Percentiles rank a stretch among this genome's conserved stretches.
These are phyloP conservation scores for Kalmusia sp. DNA, from an alignment of 2,329 filamentous ascomycete species.

Conservation along the genomic window DNA sequence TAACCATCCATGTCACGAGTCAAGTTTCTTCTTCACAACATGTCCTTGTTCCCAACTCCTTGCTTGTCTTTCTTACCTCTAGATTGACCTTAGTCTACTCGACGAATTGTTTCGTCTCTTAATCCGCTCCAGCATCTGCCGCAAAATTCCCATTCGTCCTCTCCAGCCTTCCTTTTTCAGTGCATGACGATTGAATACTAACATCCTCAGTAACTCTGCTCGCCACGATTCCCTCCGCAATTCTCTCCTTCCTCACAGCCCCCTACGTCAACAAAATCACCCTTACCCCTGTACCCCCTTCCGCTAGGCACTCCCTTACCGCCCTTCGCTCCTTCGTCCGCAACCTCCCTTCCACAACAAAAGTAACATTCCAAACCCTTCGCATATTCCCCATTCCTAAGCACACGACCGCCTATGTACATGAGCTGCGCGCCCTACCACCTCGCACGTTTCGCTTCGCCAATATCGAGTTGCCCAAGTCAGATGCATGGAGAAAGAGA, in stretches of 20 bases:
- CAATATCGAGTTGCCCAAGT: constrained; percentile 41
- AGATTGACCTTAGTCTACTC: too few relatives aligned
- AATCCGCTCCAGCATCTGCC: too few relatives aligned
- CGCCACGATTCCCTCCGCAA: constrained; percentile 38
- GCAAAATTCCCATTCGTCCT: too few relatives aligned
- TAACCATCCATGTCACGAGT: background rate
- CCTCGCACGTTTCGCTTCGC: constrained; percentile 34
- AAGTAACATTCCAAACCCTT: constrained; percentile 44
- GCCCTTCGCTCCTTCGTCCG: constrained; percentile 35
- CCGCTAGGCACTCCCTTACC: constrained; percentile 31
- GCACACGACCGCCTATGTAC: constrained; percentile 34
- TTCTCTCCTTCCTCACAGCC: constrained; percentile 43
- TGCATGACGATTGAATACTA: constrained; percentile 8
- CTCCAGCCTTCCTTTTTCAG: too few relatives aligned
- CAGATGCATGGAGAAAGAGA: constrained; percentile 22
- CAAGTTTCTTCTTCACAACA: background rate
- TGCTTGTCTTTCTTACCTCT: too few relatives aligned
- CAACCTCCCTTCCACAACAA: constrained; percentile 27
- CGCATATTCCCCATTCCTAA: constrained; percentile 42
- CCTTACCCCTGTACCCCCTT: constrained; percentile 37
- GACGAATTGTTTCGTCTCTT: too few relatives aligned
- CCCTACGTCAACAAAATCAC: constrained; percentile 45
- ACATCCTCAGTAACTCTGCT: constrained; percentile 34
- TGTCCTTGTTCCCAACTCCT: too few relatives aligned
- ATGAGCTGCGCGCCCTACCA: constrained; percentile 42